Evolutionary conservation across 225 moss, liverwort and hornwort species (phyloP).

Genomic region (Asterella californica): DNA sequence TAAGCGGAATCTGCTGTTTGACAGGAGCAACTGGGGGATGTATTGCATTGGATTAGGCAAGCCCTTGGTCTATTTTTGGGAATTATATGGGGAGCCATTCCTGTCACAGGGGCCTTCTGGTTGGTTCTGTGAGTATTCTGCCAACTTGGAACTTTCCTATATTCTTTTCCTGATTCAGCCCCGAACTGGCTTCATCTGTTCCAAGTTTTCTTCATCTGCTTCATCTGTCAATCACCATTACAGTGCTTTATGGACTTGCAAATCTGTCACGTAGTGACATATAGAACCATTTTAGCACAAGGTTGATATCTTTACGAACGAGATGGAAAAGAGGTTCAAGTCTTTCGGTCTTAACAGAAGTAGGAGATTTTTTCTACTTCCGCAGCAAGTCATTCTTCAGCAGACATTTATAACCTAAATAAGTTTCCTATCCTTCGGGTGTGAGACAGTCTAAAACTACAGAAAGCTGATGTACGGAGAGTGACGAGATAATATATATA

Average conservation of each 20-base stretch:
- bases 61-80: constrained; percentile 66
- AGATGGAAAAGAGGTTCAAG: no score
- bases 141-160: neutral
- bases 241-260: neutral
- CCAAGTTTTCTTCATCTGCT: neutral
- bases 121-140: constrained; percentile 44
- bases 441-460: no score
- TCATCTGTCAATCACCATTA: neutral
- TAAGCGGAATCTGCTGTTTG: neutral
- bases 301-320: no score
- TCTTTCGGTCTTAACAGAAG: no score
- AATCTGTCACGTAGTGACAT: neutral
- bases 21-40: constrained; percentile 86
- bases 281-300: no score
- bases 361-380: no score
- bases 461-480: no score
- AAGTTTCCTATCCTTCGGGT: no score
- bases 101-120: constrained; percentile 73
- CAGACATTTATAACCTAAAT: no score
- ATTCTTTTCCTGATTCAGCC: neutral
- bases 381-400: no score
- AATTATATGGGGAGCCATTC: constrained; percentile 67
- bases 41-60: constrained; percentile 92
- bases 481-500: no score
- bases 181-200: neutral